Base-by-base conservation (phyloP, 768 basidiomycete genomes). In the Auricularia heimuer region DNA sequence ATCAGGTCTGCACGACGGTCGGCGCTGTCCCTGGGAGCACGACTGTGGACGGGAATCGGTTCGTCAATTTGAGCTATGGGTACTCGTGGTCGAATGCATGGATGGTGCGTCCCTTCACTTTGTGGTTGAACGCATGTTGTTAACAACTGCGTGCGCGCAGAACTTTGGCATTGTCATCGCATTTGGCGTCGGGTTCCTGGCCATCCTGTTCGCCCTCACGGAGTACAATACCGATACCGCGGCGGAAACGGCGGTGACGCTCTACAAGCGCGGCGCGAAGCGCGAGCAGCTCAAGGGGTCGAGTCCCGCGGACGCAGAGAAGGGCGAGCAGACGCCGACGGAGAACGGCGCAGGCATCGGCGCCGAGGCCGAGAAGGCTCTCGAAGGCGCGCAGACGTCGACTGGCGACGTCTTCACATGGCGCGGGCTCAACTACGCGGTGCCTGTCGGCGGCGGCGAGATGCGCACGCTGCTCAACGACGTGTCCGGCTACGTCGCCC, bases 1-100 rank as follows among this genome's bases (percentile, higher is more conserved):
- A 92, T 69, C 92, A 94, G 76, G 84, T 82, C 10, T 94, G 92
- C 74, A 90, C 90, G 0, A 75, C 93, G 24, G 82, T 81, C 64
- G 91, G 92, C n/a, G 76, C 89, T 1, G 69, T 72, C 3, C 74
- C 81, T 0, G 91, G 91, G 0, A 81, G 78, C 37, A 77, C 77
- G 63, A 62, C 76, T 36, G 83, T 93, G 65, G 68, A 75, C 10
- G 92, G 92, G 3, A 73, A 75, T 7, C 68, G 67, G 2, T 96
- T 85, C 72, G 73, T 84, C 69, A 8, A 70, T 63, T 60, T 85
- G 67, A 78, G 75, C 64, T 76, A 76, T 73, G 76, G 69, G 3
- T 80, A 79, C 77, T 66, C 67, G 75, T 71, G 77, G 67, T 67
- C 71, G 76, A 65, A 86, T 76, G 12, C 89, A 71, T 79, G 83